Conservation (phyloP, 2,329 filamentous ascomycete genomes). For the Cladosporium halotolerans region DNA sequence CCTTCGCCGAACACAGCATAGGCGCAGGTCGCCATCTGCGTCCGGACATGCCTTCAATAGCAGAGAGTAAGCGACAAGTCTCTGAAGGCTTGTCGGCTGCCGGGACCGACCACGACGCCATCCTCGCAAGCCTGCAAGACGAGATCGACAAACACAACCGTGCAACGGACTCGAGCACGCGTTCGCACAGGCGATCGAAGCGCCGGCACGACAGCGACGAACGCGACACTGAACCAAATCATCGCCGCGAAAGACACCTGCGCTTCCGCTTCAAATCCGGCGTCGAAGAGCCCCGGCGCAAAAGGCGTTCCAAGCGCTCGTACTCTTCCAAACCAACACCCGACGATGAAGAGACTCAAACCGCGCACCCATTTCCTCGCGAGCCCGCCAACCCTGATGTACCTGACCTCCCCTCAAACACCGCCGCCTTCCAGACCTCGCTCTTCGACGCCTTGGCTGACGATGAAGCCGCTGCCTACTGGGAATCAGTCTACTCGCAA, state of each 20-base stretch:
- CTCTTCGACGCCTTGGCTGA: slow-evolving; percentile 96
- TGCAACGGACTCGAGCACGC: slow-evolving; percentile 5
- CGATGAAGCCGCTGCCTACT: slow-evolving; percentile 91
- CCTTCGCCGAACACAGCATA: too few species aligned
- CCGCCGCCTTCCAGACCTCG: slow-evolving; percentile 80
- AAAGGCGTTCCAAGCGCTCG: slow-evolving; percentile 17
- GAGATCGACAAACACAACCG: slow-evolving; percentile 30
- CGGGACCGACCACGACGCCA: slow-evolving; percentile 27
- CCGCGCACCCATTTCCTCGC: slow-evolving; percentile 30
- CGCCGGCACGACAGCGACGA: slow-evolving; percentile 13
- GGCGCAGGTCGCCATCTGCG: too few species aligned
- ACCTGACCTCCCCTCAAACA: slow-evolving; percentile 22
- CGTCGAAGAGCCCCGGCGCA: slow-evolving; percentile 19
- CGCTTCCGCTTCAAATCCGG: slow-evolving; percentile 29
- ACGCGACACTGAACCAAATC: slow-evolving; percentile 3
- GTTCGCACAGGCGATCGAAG: background rate
- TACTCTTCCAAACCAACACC: slow-evolving; percentile 7
- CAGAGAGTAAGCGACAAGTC: slow-evolving; percentile 27
- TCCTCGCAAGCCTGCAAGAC: slow-evolving; percentile 24
- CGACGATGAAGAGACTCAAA: slow-evolving; percentile 6
- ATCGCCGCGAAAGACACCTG: background rate
- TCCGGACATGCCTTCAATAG: slow-evolving; percentile 27
- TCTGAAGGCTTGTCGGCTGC: slow-evolving; percentile 19
- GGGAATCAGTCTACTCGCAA: slow-evolving; percentile 94
- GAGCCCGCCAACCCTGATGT: slow-evolving; percentile 21